Base-by-base conservation (phyloP, 176 grass and related monocot genomes). In the Thalia dealbata region DNA sequence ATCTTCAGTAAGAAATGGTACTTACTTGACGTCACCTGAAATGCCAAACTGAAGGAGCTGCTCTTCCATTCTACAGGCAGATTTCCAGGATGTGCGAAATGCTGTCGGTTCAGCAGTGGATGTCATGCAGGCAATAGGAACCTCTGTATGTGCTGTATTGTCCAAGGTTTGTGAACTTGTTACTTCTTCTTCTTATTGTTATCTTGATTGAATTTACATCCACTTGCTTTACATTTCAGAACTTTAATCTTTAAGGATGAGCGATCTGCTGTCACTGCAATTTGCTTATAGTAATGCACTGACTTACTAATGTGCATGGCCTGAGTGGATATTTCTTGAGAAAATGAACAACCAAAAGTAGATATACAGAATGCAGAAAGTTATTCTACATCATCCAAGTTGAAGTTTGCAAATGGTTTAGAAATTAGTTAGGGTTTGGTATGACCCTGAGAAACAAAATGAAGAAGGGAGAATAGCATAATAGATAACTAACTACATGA, bases 91-190 rank as follows among this genome's bases (percentile, higher is more conserved):
- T 64, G 28, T 85, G 43, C 85, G 82, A 73, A 90, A 82, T 75
- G 79, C 72, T 76, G 62, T 90, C 71, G 69, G 84, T 32, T 79
- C 82, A 27, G 87, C 84, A n/a, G 67, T 95, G 23, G 87, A 95
- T 61, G 80, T 80, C 19, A 90, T 95, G 87, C 84, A 95, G 67
- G 73, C 79, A 21, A 78, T 95, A 64, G 76, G 80, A 71, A 90
- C 52, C 29, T 88, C 91, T 54, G 79, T 65, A 70, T 83, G 58
- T 6, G 25, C 56, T 59, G 56, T 79, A 52, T 29, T 95, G 3
- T 81, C 71, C 50, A 88, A 90, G 91, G 91, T 95, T 61, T 10
- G 10, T 45, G 21, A 63, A 12, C 56, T 28, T 29, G 35, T 14
- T 50, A 30, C 7, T 52, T 2, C 3, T 55, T 32, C 30, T 24